Conservation (phyloP, 2,329 filamentous ascomycete species). For the Stachybotrys chlorohalonatus region DNA sequence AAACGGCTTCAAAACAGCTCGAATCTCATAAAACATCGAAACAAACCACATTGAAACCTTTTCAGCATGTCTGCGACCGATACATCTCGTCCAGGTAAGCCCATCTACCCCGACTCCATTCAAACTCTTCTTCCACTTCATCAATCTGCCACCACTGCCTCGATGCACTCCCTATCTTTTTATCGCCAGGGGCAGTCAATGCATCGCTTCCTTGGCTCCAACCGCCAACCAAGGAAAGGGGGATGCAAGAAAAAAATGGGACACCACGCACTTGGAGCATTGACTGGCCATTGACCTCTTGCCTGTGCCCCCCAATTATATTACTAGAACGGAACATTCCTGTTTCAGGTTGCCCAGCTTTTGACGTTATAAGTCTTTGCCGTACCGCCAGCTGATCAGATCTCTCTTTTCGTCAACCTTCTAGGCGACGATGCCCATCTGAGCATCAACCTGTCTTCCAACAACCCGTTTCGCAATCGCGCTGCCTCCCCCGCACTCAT, state of each 20-base stretch:
- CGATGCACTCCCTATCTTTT: not conserved
- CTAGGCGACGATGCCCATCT: slow-evolving; percentile 29
- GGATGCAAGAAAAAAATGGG: not conserved
- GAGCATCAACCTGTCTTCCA: slow-evolving; percentile 64
- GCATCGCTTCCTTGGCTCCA: not conserved
- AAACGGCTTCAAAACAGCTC: not conserved
- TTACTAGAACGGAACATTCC: not conserved
- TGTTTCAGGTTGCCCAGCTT: not conserved
- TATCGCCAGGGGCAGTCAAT: not conserved
- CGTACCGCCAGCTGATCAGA: slow-evolving; percentile 9
- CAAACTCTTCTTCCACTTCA: not conserved
- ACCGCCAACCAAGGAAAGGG: not conserved
- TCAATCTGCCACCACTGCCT: not conserved
- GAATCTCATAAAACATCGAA: not conserved
- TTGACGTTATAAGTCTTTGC: not conserved
- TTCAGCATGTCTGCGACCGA: not conserved
- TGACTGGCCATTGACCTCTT: not conserved
- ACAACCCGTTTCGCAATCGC: slow-evolving; percentile 74
- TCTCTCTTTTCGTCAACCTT: slow-evolving; percentile 12
- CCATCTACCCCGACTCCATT: not conserved
- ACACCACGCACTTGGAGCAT: not conserved
- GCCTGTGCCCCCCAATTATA: not conserved
- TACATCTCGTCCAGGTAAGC: not conserved
- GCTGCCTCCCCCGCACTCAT: slow-evolving; percentile 47
- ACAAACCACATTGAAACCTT: not conserved